These are phyloP conservation scores for Podaxis rugospora DNA, from an alignment of 768 basidiomycete species.

Conservation along the genomic window DNA sequence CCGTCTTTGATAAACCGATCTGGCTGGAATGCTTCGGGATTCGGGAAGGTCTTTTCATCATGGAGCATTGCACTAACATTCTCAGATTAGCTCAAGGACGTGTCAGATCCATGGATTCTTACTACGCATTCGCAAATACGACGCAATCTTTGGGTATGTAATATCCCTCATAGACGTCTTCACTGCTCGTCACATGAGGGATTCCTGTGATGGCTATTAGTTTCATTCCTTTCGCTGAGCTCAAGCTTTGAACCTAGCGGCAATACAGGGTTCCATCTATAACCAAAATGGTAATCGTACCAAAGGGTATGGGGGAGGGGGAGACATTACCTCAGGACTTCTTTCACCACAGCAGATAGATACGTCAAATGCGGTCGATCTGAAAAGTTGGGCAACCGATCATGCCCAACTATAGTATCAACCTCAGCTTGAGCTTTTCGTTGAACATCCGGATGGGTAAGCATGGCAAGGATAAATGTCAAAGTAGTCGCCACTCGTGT, in stretches of 20 bases:
- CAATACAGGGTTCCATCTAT: not conserved
- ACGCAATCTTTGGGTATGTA: slow-evolving; percentile 11
- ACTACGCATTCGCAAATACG: slow-evolving; percentile 11
- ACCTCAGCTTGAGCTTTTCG: slow-evolving; percentile 21
- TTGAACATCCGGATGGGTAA: slow-evolving; percentile 13
- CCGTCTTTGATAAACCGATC: slow-evolving; percentile 18
- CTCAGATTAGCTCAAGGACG: not conserved
- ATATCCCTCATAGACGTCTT: slow-evolving; percentile 9
- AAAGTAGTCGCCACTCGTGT: not conserved
- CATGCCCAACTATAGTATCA: slow-evolving; percentile 16
- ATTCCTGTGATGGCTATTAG: not conserved
- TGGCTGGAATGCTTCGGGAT: slow-evolving; percentile 17
- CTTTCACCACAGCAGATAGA: slow-evolving; percentile 17
- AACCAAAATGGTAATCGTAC: not conserved
- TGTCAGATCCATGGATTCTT: not conserved
- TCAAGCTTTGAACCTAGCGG: not conserved
- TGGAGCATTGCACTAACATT: slow-evolving; percentile 18
- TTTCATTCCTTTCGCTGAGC: not conserved
- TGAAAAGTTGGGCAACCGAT: slow-evolving; percentile 19
- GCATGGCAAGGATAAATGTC: slow-evolving; percentile 12
- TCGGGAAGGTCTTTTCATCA: slow-evolving; percentile 14
- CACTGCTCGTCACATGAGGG: slow-evolving; percentile 5
- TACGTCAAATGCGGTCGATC: slow-evolving; percentile 18
- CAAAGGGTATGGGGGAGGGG: not conserved
- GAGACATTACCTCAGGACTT: slow-evolving; percentile 15